Base-by-base conservation (phyloP, 148 eudicot genomes). In the Fagopyrum tataricum region DNA sequence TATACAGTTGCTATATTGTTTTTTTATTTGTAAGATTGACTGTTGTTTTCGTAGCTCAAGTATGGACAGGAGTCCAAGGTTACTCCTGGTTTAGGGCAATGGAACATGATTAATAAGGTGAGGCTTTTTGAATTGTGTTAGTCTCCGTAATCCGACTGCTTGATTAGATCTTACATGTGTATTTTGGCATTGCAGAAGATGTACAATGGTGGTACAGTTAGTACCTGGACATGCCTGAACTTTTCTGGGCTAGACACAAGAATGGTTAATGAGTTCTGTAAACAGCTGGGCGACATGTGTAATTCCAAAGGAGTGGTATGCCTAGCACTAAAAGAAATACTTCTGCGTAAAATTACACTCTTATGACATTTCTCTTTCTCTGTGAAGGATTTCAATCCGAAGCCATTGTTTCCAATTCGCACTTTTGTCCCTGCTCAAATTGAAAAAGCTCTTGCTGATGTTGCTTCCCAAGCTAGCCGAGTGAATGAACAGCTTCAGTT, bases 91-190 rank as follows among this genome's bases (percentile, higher is more conserved):
- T 88, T 87, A 14, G 98, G 98, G 0, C 82, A 78, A 18, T 95
- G 98, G 98, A 95, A 95, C 58, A 95, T 91, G 98, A 95, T 91
- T 0, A 71, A 85, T 14, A 88, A 85, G 92, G 98, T 95, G 53
- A 72, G 15, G 17, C 6, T 17, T 17, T 72, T 51, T 17, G 43
- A 43, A 13, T 51, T 53, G 12, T 44, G 42, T 1, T 37, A 67
- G 20, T 42, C 5, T 37, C 44, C 8, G 43, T 47, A 13, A 1
- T 23, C 23, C 47, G 21, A 62, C n/a, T 56, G 7, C 4, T 52
- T 52, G 40, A 56, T 5, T 24, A 72, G 46, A 64, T 73, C 39
- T 44, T 52, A 5, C 49, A 20, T 8, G 74, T 46, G 2, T 75
- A 26, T 6, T 26, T 67, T 42, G 42, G 2, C 48, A n/a, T 4